These are phyloP conservation scores for Hypoxylon cercidicola DNA, from an alignment of 495 filamentous ascomycete genomes.

Conservation along the genomic window DNA sequence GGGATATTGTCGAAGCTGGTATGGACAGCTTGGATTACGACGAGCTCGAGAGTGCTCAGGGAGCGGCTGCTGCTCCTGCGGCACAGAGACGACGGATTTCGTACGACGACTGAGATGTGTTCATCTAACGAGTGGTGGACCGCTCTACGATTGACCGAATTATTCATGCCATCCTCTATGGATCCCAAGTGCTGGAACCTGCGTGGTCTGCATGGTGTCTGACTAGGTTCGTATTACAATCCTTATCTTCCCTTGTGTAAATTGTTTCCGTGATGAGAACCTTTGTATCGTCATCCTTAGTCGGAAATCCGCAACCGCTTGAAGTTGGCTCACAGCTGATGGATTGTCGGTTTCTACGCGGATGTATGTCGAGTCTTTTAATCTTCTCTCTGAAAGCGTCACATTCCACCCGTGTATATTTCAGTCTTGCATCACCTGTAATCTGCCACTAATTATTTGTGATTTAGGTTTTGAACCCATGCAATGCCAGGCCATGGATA, in stretches of 20 bases:
- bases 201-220: constrained; percentile 4
- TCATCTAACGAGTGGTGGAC: neutral
- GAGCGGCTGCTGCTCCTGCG: constrained; percentile 34
- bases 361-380: constrained; percentile 62
- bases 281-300: constrained; percentile 77
- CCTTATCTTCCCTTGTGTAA: constrained; percentile 8
- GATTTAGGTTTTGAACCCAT: too few species aligned
- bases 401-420: neutral
- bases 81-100: constrained; percentile 57
- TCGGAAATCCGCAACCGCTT: constrained; percentile 55
- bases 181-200: neutral
- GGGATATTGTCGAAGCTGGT: constrained; percentile 65
- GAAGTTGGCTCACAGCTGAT: constrained; percentile 40
- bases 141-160: neutral
- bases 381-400: constrained; percentile 71
- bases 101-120: constrained; percentile 58
- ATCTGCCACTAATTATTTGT: constrained; percentile 11
- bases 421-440: neutral
- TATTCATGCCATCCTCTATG: neutral
- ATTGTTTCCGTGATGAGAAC: constrained; percentile 64
- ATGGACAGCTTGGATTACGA: constrained; percentile 64
- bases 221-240: constrained; percentile 37
- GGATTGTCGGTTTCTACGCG: constrained; percentile 41
- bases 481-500: too few species aligned
- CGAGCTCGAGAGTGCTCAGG: constrained; percentile 46